A percentile compares a stretch with the other conserved stretches of the same genome.
Conservation (phyloP, 1,284 basidiomycete species). For the Ceratobasidium sp. region DNA sequence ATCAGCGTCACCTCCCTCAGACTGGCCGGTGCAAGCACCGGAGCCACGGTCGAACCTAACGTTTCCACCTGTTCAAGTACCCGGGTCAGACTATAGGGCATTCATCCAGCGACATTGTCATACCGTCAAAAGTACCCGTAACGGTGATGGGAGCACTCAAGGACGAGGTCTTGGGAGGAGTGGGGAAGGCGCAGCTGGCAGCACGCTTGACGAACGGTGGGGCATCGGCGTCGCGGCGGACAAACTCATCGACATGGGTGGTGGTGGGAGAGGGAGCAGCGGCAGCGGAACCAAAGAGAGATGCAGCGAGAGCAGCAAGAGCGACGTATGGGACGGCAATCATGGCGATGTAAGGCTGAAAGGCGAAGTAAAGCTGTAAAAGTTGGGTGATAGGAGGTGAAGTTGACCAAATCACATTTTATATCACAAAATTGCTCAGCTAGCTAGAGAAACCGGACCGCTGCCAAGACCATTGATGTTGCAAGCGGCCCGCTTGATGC, state of each 20-base stretch:
- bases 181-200: slow-evolving; percentile 39
- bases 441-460: background rate
- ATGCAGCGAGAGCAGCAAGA: slow-evolving; percentile 5
- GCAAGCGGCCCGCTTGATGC: background rate
- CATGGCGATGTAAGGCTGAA: slow-evolving; percentile 2
- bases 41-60: slow-evolving; percentile 41
- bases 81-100: background rate
- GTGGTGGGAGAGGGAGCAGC: slow-evolving; percentile 35
- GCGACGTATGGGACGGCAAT: slow-evolving; percentile 24
- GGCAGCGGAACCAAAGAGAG: slow-evolving; percentile 4
- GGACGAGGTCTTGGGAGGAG: slow-evolving; percentile 36
- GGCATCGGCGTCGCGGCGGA: slow-evolving; percentile 38
- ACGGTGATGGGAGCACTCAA: slow-evolving; percentile 37
- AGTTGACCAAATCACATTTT: background rate
- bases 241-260: slow-evolving; percentile 35
- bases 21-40: slow-evolving; percentile 43
- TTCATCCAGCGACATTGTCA: background rate
- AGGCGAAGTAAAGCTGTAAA: background rate
- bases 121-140: slow-evolving; percentile 38
- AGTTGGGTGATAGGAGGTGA: background rate
- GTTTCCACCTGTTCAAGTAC: slow-evolving; percentile 19
- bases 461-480: background rate
- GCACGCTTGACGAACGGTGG: slow-evolving; percentile 37
- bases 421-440: background rate
- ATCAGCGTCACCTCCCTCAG: slow-evolving; percentile 44